These are phyloP conservation scores for Talaromyces borbonicus DNA, from an alignment of 495 filamentous ascomycete species.

Conservation along the genomic window DNA sequence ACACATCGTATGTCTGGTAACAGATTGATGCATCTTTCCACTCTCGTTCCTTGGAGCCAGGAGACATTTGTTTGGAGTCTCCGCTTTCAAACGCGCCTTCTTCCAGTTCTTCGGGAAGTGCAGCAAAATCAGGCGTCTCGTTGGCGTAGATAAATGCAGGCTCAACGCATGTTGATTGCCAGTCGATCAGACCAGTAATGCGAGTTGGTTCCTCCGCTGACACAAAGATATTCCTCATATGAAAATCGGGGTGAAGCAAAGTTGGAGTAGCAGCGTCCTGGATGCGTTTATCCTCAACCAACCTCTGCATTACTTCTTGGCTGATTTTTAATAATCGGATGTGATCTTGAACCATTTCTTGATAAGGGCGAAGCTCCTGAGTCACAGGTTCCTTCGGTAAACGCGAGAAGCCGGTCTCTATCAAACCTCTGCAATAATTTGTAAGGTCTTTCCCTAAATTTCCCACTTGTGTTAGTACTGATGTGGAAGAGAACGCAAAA, in stretches of 20 bases:
- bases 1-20: constrained; percentile 27
- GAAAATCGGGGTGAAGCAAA: constrained; percentile 29
- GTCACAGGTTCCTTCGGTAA: constrained; percentile 13
- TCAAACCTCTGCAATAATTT: constrained; percentile 21
- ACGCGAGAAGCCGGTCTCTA: constrained; percentile 23
- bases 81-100: constrained; percentile 11
- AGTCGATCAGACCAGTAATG: constrained; percentile 33
- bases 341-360: constrained; percentile 27
- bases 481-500: neutral
- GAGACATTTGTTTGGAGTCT: constrained; percentile 1
- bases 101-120: constrained; percentile 5
- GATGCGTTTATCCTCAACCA: constrained; percentile 16
- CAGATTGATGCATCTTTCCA: constrained; percentile 21
- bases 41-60: constrained; percentile 10
- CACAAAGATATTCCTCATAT: constrained; percentile 36
- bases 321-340: constrained; percentile 20
- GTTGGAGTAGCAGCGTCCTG: constrained; percentile 21
- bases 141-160: constrained; percentile 28
- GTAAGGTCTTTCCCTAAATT: constrained; percentile 20
- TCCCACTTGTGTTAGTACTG: constrained; percentile 6
- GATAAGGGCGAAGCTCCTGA: constrained; percentile 16
- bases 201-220: constrained; percentile 27
- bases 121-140: constrained; percentile 30
- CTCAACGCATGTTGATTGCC: constrained; percentile 30
- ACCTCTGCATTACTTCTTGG: constrained; percentile 18